Base-by-base conservation (phyloP, 768 basidiomycete species). In the Boletus subcaerulescens region DNA sequence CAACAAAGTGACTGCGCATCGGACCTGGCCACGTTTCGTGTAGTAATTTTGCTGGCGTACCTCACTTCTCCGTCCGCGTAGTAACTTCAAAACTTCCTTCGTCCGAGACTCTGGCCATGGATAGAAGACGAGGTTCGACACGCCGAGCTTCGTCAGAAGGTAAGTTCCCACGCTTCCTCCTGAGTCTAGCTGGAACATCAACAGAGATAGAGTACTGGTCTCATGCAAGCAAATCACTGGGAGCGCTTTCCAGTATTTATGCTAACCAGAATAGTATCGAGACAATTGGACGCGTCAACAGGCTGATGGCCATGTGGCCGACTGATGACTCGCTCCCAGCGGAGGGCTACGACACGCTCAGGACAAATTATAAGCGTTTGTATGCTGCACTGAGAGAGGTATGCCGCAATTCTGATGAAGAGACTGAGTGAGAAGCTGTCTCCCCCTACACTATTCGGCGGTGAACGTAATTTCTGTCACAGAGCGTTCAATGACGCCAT, bases 91-190 rank as follows among this genome's bases (percentile, higher is more conserved):
- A 9, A 49, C n/a, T 3, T 38, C 24, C 41, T 22, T 45, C 18
- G 5, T 47, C 32, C 41, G 17, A 43, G 35, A 49, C 48, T 52
- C 36, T 44, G n/a, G 45, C 22, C 57, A 89, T 89, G 86, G 83
- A 89, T 61, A 80, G 85, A 73, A 79, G 86, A 65, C 81, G 89
- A 65, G 80, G 77, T 61, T 68, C 77, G 48, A 74, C 77, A 38
- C 82, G 87, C 55, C 87, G 87, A 57, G 84, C 85, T 56, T 85
- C 87, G 29, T 82, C 84, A 8, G 90, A 91, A 86, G 90, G 90
- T 86, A 68, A 55, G 68, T 70, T 75, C 60, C 48, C 65, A 63
- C 60, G 64, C 61, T 50, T 44, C 38, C 53, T 43, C 24, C 50
- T 48, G 58, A 52, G 48, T 38, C 53, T 49, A 51, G 46, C 48